These are phyloP conservation scores for Phytophthora citrophthora DNA, from an alignment of 352 stramenopile genomes.

Conservation along the genomic window DNA sequence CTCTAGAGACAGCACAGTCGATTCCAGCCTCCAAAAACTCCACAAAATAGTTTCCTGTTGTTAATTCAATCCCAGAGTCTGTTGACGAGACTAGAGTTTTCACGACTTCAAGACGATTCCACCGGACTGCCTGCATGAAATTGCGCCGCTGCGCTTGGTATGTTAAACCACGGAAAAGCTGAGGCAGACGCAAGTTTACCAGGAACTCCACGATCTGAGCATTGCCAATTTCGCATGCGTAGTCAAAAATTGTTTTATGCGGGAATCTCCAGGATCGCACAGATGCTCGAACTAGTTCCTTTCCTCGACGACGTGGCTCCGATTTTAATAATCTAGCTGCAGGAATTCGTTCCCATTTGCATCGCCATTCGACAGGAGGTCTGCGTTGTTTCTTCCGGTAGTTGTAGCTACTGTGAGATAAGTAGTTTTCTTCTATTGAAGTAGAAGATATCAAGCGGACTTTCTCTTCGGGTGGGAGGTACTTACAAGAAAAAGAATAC, in stretches of 20 bases:
- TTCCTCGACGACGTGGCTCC: slow-evolving; percentile 16
- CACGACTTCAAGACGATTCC: slow-evolving; percentile 63
- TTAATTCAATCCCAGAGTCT: slow-evolving; percentile 18
- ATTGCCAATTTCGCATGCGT: slow-evolving; percentile 42
- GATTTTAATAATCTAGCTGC: slow-evolving; percentile 17
- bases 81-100: slow-evolving; percentile 39
- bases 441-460: slow-evolving; percentile 23
- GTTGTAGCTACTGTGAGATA: slow-evolving; percentile 50
- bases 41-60: slow-evolving; percentile 43
- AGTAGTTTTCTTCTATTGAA: slow-evolving; percentile 42
- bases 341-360: slow-evolving; percentile 29
- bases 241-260: slow-evolving; percentile 51
- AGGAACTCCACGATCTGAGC: slow-evolving; percentile 34
- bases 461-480: slow-evolving; percentile 36
- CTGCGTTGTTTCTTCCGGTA: slow-evolving; percentile 26
- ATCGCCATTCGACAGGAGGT: slow-evolving; percentile 28
- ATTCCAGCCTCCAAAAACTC: slow-evolving; percentile 70
- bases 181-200: slow-evolving; percentile 33
- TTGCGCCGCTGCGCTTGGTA: slow-evolving; percentile 58
- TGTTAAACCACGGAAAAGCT: slow-evolving; percentile 39
- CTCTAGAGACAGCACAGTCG: slow-evolving; percentile 61
- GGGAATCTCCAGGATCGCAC: slow-evolving; percentile 49
- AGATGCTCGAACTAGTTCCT: slow-evolving; percentile 34
- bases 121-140: slow-evolving; percentile 66
- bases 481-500: slow-evolving; percentile 46